These are phyloP conservation scores for Apiotrichum brassicae DNA, from an alignment of 1,284 basidiomycete genomes.

Conservation along the genomic window DNA sequence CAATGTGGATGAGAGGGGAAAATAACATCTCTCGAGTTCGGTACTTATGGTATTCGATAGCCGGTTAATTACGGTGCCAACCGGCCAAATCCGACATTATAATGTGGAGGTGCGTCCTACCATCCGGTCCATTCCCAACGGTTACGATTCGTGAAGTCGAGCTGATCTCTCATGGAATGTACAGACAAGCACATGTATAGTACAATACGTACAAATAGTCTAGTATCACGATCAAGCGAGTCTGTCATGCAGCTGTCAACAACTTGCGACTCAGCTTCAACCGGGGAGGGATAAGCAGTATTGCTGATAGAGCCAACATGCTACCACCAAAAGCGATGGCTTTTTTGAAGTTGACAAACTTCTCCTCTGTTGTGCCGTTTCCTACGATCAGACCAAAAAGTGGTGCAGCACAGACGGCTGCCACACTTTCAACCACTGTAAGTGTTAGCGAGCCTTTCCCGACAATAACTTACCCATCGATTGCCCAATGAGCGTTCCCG, in stretches of 20 bases:
- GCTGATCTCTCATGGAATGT: too few species aligned
- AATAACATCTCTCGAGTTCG: too few species aligned
- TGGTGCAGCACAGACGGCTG: background rate
- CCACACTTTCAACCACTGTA: background rate
- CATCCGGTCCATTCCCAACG: too few species aligned
- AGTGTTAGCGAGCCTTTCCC: too few species aligned
- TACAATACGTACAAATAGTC: background rate
- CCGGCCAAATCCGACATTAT: too few species aligned
- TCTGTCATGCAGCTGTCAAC: constrained; percentile 9
- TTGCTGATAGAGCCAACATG: constrained; percentile 17
- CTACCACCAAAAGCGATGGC: constrained; percentile 24
- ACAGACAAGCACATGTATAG: background rate
- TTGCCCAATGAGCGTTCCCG: background rate
- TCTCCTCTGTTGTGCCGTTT: constrained; percentile 7
- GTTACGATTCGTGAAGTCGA: too few species aligned
- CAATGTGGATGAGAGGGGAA: background rate
- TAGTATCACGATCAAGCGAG: background rate
- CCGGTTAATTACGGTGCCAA: too few species aligned
- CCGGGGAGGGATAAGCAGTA: constrained; percentile 10
- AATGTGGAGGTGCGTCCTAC: too few species aligned
- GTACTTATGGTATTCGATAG: too few species aligned
- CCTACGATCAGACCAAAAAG: constrained; percentile 4
- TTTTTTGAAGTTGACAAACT: constrained; percentile 20
- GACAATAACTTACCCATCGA: background rate
- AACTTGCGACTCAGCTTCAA: constrained; percentile 13